A percentile compares a stretch with the other conserved stretches of the same genome.
phyloP scores from a whole-genome alignment of 371 early-diverging fungal species.

The Saksenaea oblongispora region DNA sequence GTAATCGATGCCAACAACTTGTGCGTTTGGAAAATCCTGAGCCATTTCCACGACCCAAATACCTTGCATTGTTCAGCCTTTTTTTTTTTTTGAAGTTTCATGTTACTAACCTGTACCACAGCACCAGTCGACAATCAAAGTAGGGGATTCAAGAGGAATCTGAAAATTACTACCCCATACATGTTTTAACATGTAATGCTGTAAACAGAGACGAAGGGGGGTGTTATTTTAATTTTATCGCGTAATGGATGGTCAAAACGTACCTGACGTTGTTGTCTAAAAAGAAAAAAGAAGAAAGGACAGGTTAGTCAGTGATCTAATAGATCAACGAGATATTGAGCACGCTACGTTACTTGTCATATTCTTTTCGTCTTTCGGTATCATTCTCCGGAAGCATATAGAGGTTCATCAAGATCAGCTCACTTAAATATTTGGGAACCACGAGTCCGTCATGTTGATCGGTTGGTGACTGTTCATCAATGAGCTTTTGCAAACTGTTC shows the following conservation, averaged over 20 bases:
- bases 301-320: not conserved
- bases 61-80: conserved; percentile 12
- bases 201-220: not conserved
- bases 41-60: conserved; percentile 47
- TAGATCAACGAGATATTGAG: not conserved
- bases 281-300: conserved; percentile 3
- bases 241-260: not conserved
- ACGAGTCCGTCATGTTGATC: not conserved
- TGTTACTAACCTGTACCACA: conserved; percentile 35
- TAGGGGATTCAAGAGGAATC: conserved; percentile 22
- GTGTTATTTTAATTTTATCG: not conserved
- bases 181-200: conserved; percentile 43
- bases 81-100: not conserved
- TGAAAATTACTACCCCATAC: conserved; percentile 26
- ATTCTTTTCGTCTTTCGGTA: conserved; percentile 13
- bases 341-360: conserved; percentile 15
- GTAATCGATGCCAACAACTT: conserved; percentile 34
- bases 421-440: conserved; percentile 19
- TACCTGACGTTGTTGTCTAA: conserved; percentile 41
- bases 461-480: not conserved
- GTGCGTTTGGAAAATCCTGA: conserved; percentile 26
- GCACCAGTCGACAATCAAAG: conserved; percentile 35
- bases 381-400: conserved; percentile 11
- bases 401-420: conserved; percentile 11
- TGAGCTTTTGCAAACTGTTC: not conserved